A percentile compares a stretch with the other conserved stretches of the same genome.
Evolutionary conservation across 106 monocot species (phyloP).

Genomic region (Acorus calamus): DNA sequence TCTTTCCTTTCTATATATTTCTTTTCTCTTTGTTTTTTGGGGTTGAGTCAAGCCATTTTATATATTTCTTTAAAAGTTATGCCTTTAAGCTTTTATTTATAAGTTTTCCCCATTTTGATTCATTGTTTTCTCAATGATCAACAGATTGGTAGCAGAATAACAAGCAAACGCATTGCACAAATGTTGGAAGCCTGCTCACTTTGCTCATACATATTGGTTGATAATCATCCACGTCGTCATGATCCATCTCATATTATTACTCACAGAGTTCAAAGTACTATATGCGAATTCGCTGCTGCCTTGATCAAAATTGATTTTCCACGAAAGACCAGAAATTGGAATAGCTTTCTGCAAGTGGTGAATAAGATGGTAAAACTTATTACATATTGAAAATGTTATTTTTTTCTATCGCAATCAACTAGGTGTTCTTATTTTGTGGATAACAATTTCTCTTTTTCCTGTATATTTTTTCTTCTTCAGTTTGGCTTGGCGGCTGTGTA

Average conservation of each 20-base stretch:
- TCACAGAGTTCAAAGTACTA: constrained; percentile 66
- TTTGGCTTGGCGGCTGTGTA: too few species aligned
- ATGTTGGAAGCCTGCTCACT: constrained; percentile 49
- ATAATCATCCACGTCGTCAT: constrained; percentile 74
- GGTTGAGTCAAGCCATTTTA: too few species aligned
- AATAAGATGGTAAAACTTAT: constrained; percentile 47
- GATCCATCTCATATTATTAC: constrained; percentile 90
- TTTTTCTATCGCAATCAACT: too few species aligned
- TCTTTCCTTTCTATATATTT: too few species aligned
- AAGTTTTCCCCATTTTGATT: not conserved
- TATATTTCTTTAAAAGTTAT: too few species aligned
- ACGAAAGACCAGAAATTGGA: constrained; percentile 36
- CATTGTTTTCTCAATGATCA: not conserved
- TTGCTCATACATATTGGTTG: constrained; percentile 60
- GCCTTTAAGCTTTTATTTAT: too few species aligned
- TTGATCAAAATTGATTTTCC: constrained; percentile 31
- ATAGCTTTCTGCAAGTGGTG: constrained; percentile 34
- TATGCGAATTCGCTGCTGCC: constrained; percentile 48
- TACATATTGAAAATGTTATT: too few species aligned
- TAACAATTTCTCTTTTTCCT: too few species aligned
- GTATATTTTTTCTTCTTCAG: too few species aligned
- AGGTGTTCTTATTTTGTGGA: too few species aligned
- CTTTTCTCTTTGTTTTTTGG: too few species aligned
- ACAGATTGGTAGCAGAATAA: constrained; percentile 89
- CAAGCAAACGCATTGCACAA: constrained; percentile 67